Conservation (phyloP, 768 basidiomycete species). For the Collybia sp. region DNA sequence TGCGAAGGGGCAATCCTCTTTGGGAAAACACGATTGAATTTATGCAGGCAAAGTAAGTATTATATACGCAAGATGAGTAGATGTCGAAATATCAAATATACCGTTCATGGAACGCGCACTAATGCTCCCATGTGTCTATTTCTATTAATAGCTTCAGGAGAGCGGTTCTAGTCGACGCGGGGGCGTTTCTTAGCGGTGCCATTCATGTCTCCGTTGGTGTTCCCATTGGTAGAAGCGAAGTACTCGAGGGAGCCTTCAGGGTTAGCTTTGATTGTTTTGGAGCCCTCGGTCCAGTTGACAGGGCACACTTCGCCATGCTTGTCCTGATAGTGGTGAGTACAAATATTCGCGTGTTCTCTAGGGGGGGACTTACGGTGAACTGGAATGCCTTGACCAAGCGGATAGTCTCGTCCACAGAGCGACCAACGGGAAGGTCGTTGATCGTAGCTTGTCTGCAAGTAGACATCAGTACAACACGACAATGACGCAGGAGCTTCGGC, state of each 20-base stretch:
- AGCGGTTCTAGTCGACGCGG: slow-evolving; percentile 37
- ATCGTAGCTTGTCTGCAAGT: slow-evolving; percentile 69
- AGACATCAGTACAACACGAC: background rate
- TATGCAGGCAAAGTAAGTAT: too few relatives aligned
- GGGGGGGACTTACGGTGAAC: slow-evolving; percentile 54
- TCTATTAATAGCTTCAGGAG: slow-evolving; percentile 4
- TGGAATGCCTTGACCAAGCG: slow-evolving; percentile 94
- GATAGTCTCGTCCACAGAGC: slow-evolving; percentile 89
- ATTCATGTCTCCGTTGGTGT: slow-evolving; percentile 7
- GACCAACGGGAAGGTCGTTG: slow-evolving; percentile 93
- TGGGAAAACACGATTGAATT: too few relatives aligned
- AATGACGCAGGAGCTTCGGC: background rate
- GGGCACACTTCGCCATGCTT: slow-evolving; percentile 92
- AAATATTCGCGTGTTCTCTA: background rate
- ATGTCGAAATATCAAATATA: background rate
- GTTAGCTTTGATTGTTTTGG: slow-evolving; percentile 79
- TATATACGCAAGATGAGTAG: too few relatives aligned
- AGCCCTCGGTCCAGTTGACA: slow-evolving; percentile 81
- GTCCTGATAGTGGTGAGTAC: slow-evolving; percentile 42
- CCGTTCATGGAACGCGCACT: background rate
- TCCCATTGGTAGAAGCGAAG: slow-evolving; percentile 36
- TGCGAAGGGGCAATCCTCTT: too few relatives aligned
- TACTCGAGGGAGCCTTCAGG: slow-evolving; percentile 72
- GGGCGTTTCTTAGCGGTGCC: slow-evolving; percentile 49
- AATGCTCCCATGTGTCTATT: background rate